Base-by-base conservation (phyloP, 2,329 filamentous ascomycete genomes). In the Diplodia scrobiculata region DNA sequence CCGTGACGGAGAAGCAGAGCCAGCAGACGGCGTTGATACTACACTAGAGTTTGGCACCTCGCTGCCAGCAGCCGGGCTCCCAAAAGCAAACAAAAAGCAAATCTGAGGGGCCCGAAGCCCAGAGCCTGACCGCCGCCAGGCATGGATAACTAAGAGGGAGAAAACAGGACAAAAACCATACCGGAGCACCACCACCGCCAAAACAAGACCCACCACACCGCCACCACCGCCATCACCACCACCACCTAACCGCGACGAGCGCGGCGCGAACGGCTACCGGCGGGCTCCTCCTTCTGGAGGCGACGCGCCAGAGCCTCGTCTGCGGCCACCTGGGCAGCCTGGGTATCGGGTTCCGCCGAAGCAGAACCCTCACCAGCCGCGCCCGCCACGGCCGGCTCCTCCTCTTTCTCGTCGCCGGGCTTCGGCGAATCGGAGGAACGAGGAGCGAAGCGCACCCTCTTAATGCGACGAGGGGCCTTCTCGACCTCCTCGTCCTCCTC, bases 271-370 rank as follows among this genome's bases (percentile, higher is more conserved):
- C 68, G 71, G 11, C 72, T 68, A 25, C 73, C 69, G 10, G 75
- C 74, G 63, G 84, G 83, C 69, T 84, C 82, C 69, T 86, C 80
- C 38, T 83, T 77, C 70, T 89, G 87, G 60, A 90, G 77, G 53
- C 77, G 77, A 51, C 81, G 77, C 38, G 87, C 87, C 51, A 89
- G 73, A 53, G 82, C 79, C 14, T 81, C 84, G 72, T 85, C 83
- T 3, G 74, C 70, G 5, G 73, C 74, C 32, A 77, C 27, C 25
- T 50, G 58, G 45, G 41, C 58, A 10, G 41, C 41, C 58, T 32
- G 55, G 55, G 17, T 60, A 14, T 60, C 34, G 55, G 55, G 38
- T 5, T 7, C n/a, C 10, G 38, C 54, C 36, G 54, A 45, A n/a
- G 34, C 21, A 17, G 52, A n/a, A 11, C 25, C 55, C 55, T 60